Evolutionary conservation across 805 yeast genomes (phyloP).

Genomic region (Pichia thaimueangensis): DNA sequence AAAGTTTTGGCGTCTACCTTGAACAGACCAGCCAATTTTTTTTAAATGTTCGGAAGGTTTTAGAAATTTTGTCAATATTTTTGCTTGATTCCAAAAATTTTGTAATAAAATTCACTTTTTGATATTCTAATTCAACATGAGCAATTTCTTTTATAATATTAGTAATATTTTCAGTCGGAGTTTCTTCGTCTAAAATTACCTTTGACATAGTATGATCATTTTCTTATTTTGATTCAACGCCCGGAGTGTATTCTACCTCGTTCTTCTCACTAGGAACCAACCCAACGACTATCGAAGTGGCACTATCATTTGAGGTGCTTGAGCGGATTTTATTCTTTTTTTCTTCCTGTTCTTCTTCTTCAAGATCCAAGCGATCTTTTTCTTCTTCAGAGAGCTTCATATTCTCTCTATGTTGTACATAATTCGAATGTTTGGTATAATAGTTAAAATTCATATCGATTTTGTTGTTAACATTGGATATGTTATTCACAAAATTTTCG

Average conservation of each 20-base stretch:
- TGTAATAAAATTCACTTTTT: neutral
- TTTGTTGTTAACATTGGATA: slow-evolving; percentile 23
- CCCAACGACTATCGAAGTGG: too few relatives aligned
- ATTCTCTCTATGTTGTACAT: slow-evolving; percentile 34
- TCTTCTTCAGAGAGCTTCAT: slow-evolving; percentile 34
- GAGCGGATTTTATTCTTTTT: neutral
- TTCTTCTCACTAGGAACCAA: too few relatives aligned
- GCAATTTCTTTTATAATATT: neutral
- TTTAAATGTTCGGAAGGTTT: neutral
- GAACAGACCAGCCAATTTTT: too few relatives aligned
- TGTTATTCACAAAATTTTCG: slow-evolving; percentile 24
- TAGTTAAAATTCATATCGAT: slow-evolving; percentile 32
- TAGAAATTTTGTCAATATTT: slow-evolving; percentile 16
- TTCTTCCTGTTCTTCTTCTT: neutral
- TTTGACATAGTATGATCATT: too few relatives aligned
- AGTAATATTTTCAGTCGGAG: too few relatives aligned
- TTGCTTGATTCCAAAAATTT: slow-evolving; percentile 31
- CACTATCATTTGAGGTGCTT: too few relatives aligned
- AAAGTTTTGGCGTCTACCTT: too few relatives aligned
- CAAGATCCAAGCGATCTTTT: slow-evolving; percentile 32
- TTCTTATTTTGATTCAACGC: too few relatives aligned
- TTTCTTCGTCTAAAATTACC: too few relatives aligned
- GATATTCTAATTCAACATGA: neutral
- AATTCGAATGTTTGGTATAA: slow-evolving; percentile 38
- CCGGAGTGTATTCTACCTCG: too few relatives aligned